phyloP scores from a whole-genome alignment of 805 yeast species.

The Monosporozyma yasuniensis region DNA sequence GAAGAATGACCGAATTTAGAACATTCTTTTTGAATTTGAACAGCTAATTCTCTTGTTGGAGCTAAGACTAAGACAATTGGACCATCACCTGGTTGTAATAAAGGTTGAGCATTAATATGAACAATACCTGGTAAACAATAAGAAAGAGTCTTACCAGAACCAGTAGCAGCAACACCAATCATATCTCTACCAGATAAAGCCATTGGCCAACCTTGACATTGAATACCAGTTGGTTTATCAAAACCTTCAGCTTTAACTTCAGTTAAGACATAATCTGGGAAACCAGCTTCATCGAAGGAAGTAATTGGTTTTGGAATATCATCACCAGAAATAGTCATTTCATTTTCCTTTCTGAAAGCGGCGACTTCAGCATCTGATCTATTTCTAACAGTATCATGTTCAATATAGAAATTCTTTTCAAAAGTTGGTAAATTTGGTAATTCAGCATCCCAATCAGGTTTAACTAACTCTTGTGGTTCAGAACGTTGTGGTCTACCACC shows the following conservation, averaged over 20 bases:
- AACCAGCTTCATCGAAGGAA: slow-evolving; percentile 91
- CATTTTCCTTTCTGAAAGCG: slow-evolving; percentile 70
- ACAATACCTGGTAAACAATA: slow-evolving; percentile 96
- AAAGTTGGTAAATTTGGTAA: slow-evolving; percentile 61
- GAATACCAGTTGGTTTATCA: slow-evolving; percentile 90
- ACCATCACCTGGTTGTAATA: slow-evolving; percentile 89
- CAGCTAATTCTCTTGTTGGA: slow-evolving; percentile 98
- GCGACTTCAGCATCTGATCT: slow-evolving; percentile 68
- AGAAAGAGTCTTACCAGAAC: slow-evolving; percentile 96
- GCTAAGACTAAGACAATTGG: slow-evolving; percentile 93
- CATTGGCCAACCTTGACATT: slow-evolving; percentile 99
- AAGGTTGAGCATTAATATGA: slow-evolving; percentile 96
- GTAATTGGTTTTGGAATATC: slow-evolving; percentile 94
- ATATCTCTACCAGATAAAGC: slow-evolving; percentile 97
- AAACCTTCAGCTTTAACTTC: slow-evolving; percentile 91
- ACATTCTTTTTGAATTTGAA: slow-evolving; percentile 93
- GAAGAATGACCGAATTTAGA: slow-evolving; percentile 88
- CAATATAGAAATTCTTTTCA: slow-evolving; percentile 90
- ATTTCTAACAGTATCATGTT: slow-evolving; percentile 65
- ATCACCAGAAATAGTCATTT: slow-evolving; percentile 76
- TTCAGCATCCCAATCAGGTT: slow-evolving; percentile 75
- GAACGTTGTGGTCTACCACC: slow-evolving; percentile 30
- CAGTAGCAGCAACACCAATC: slow-evolving; percentile 98
- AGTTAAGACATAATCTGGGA: slow-evolving; percentile 84
- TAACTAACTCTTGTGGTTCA: slow-evolving; percentile 32